Conservation (phyloP, 768 basidiomycete species). For the Russula dissimulans region DNA sequence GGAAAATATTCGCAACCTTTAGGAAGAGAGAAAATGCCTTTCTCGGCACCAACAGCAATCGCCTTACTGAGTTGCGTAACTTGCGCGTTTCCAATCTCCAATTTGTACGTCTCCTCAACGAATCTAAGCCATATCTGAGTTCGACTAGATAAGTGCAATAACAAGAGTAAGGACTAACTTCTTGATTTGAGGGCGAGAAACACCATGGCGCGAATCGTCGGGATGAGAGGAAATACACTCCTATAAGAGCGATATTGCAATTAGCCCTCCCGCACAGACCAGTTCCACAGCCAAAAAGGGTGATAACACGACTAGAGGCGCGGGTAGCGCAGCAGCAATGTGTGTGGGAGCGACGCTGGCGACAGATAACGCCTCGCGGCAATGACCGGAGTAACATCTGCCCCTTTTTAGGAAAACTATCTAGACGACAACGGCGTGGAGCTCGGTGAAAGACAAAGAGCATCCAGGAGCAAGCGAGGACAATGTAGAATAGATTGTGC, state of each 20-base stretch:
- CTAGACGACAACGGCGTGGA: constrained; percentile 17
- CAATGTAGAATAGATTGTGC: constrained; percentile 8
- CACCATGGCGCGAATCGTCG: constrained; percentile 73
- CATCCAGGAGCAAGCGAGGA: constrained; percentile 12
- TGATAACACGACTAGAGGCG: constrained; percentile 3
- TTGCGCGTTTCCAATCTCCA: constrained; percentile 74
- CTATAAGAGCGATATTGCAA: constrained; percentile 32
- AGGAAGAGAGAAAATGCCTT: constrained; percentile 75
- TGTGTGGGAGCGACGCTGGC: constrained; percentile 19
- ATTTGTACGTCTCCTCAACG: constrained; percentile 74
- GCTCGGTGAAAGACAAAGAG: constrained; percentile 8
- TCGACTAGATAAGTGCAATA: not conserved
- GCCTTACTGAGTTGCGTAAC: constrained; percentile 71
- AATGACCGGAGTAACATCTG: constrained; percentile 32
- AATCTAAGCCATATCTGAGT: constrained; percentile 39
- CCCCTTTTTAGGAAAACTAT: constrained; percentile 30
- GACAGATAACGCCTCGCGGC: constrained; percentile 24
- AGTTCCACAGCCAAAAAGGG: constrained; percentile 4
- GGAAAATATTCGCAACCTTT: constrained; percentile 49
- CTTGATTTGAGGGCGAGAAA: constrained; percentile 89
- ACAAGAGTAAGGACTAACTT: constrained; percentile 45
- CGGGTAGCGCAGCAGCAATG: constrained; percentile 15
- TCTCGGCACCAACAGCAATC: constrained; percentile 73
- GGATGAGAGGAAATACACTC: constrained; percentile 70
- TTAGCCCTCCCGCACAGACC: constrained; percentile 11